A percentile compares a stretch with the other conserved stretches of the same genome.
These are phyloP conservation scores for Aspergillaceae sp. DNA, from an alignment of 2,329 filamentous ascomycete species.

Conservation along the genomic window DNA sequence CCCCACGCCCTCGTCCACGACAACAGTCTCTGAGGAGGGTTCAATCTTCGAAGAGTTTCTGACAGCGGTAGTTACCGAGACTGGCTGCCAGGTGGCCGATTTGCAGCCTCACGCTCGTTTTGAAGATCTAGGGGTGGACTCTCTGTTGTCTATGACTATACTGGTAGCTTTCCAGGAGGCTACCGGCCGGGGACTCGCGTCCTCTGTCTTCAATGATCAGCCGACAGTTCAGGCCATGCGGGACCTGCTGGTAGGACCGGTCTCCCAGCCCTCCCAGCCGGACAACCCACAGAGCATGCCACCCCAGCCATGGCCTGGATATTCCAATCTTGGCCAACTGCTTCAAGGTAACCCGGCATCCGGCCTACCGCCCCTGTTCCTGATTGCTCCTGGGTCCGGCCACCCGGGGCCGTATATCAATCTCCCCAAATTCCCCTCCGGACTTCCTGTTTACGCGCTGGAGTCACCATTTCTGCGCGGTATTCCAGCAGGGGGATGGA, in stretches of 20 bases:
- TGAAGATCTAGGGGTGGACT: background rate
- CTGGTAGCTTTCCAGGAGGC: background rate
- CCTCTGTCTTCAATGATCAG: background rate
- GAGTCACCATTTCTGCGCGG: background rate
- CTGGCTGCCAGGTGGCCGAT: no score
- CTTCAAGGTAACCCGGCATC: background rate
- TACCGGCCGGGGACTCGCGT: background rate
- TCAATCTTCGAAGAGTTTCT: no score
- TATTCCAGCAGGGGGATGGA: no score
- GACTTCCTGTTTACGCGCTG: background rate
- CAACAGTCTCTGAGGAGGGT: no score
- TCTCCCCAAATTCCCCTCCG: background rate
- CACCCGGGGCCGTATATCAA: background rate
- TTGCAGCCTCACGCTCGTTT: background rate
- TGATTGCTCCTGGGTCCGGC: background rate
- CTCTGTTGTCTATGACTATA: background rate
- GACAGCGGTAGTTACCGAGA: no score
- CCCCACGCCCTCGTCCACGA: no score
- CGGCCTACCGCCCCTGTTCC: background rate
- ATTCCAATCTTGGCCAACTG: background rate
- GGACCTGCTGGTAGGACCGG: background rate
- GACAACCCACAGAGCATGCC: background rate
- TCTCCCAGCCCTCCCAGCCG: background rate
- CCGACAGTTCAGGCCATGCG: background rate
- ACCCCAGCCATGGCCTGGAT: no score